Evolutionary conservation across 306 rosid species (phyloP).

Genomic region (Begonia peltatifolia): DNA sequence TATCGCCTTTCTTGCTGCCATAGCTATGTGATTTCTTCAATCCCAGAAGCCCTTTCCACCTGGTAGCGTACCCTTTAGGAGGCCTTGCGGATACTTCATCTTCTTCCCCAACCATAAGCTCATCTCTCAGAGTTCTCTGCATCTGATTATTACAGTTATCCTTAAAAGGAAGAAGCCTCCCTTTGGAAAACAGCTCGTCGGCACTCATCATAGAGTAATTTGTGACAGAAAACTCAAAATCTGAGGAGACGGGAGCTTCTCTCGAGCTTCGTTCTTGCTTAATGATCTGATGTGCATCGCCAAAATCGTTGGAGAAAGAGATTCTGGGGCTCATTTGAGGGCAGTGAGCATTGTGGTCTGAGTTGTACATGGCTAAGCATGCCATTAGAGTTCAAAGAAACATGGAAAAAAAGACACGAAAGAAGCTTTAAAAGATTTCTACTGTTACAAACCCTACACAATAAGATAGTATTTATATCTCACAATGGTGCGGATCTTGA

Average conservation of each 20-base stretch:
- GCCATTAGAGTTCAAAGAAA: constrained; percentile 31
- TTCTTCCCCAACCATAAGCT: constrained; percentile 38
- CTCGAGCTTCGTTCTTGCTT: constrained; percentile 33
- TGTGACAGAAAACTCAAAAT: constrained; percentile 66
- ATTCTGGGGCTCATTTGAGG: constrained; percentile 85
- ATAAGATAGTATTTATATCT: not conserved
- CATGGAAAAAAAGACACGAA: not conserved
- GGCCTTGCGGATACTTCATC: constrained; percentile 35
- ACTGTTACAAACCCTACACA: not conserved
- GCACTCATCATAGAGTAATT: constrained; percentile 82
- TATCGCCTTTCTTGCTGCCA: constrained; percentile 37
- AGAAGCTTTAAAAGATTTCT: not conserved
- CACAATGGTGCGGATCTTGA: not conserved
- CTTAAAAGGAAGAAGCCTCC: constrained; percentile 65
- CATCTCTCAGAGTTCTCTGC: constrained; percentile 71
- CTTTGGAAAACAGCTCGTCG: constrained; percentile 83
- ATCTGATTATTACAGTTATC: constrained; percentile 24
- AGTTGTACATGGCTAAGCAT: constrained; percentile 74
- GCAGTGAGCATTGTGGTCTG: constrained; percentile 34
- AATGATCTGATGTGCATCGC: constrained; percentile 36
- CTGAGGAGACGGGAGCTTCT: constrained; percentile 31
- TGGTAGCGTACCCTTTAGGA: constrained; percentile 38
- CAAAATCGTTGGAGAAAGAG: constrained; percentile 87
- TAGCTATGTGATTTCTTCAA: constrained; percentile 48
- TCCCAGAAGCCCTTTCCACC: constrained; percentile 80